Evolutionary conservation across 768 basidiomycete species (phyloP).

Genomic region (Ramaria sp.): DNA sequence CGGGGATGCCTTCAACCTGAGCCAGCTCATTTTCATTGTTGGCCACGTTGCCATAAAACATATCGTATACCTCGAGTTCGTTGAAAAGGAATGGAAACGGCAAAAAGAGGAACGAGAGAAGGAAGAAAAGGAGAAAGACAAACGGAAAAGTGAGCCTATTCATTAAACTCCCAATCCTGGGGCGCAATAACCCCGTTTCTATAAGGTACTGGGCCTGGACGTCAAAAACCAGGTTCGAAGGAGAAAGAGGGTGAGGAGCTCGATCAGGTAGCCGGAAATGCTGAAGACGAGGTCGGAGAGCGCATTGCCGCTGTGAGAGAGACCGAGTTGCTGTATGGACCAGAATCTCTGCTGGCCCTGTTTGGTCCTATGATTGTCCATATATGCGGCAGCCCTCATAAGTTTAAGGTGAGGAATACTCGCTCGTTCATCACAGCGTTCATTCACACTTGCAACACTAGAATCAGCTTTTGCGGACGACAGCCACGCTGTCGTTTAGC

Average conservation of each 20-base stretch:
- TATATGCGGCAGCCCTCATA: slow-evolving; percentile 82
- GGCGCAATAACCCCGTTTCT: neutral
- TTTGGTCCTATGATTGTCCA: slow-evolving; percentile 88
- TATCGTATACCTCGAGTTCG: slow-evolving; percentile 89
- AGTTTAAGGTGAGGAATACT: slow-evolving; percentile 61
- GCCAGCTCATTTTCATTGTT: slow-evolving; percentile 90
- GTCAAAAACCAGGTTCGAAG: slow-evolving; percentile 25
- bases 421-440: neutral
- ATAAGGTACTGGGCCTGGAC: neutral
- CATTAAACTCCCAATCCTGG: neutral
- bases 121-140: slow-evolving; percentile 34
- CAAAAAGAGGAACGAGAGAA: slow-evolving; percentile 84
- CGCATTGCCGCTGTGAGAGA: slow-evolving; percentile 77
- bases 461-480: slow-evolving; percentile 80
- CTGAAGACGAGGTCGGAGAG: slow-evolving; percentile 97
- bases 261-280: slow-evolving; percentile 94
- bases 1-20: slow-evolving; percentile 80
- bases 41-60: slow-evolving; percentile 98
- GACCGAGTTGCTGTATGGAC: slow-evolving; percentile 76
- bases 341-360: slow-evolving; percentile 66
- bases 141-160: neutral
- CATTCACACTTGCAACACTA: slow-evolving; percentile 21
- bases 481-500: slow-evolving; percentile 81
- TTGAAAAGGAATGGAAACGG: slow-evolving; percentile 93
- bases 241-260: slow-evolving; percentile 71